Evolutionary conservation across 2,329 filamentous ascomycete genomes (phyloP).

Genomic region (Penicillium sp.): DNA sequence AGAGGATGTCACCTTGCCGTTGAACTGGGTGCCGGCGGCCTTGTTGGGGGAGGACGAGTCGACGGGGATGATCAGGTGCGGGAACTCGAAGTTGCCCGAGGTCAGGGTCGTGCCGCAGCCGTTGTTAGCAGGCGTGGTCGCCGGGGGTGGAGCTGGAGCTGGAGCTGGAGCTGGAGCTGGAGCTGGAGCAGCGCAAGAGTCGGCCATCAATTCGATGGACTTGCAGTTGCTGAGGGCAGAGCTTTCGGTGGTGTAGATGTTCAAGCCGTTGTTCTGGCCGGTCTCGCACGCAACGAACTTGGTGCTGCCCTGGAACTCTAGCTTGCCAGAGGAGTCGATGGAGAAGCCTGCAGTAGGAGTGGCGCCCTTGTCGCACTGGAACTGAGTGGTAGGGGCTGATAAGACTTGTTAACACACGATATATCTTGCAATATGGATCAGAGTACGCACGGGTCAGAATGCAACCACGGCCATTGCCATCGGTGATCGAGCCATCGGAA

Average conservation of each 20-base stretch:
- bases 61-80: conserved; percentile 65
- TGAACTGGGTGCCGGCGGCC: conserved; percentile 56
- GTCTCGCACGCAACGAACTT: conserved; percentile 65
- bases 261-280: conserved; percentile 41
- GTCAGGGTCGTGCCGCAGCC: conserved; percentile 49
- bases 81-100: conserved; percentile 55
- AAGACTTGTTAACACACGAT: conserved; percentile 8
- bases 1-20: conserved; percentile 57
- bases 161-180: neutral
- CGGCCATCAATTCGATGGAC: conserved; percentile 36
- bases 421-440: too few species aligned
- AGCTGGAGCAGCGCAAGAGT: conserved; percentile 32
- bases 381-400: conserved; percentile 57
- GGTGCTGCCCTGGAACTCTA: conserved; percentile 55
- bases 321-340: conserved; percentile 54
- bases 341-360: conserved; percentile 58
- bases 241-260: conserved; percentile 43
- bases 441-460: conserved; percentile 60
- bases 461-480: conserved; percentile 60
- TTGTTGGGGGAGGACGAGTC: conserved; percentile 57
- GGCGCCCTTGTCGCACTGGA: conserved; percentile 62
- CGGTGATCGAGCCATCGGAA: conserved; percentile 55
- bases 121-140: conserved; percentile 9
- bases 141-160: neutral
- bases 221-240: conserved; percentile 35